phyloP scores from a whole-genome alignment of 352 stramenopile genomes.

The Halophytophthora batemanensis region DNA sequence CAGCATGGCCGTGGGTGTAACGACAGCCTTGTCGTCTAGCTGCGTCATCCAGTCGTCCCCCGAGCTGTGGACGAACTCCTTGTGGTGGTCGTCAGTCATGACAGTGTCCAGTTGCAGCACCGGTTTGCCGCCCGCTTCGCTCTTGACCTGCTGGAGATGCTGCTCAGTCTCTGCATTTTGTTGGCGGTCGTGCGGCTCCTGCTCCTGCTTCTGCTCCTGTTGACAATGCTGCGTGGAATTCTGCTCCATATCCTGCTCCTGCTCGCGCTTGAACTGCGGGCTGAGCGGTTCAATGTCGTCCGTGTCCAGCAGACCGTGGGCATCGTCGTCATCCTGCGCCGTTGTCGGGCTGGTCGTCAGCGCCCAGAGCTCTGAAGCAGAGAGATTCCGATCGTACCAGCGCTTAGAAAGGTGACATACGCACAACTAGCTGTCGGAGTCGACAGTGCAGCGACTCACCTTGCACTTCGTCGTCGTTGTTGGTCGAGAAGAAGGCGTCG shows the following conservation, averaged over 20 bases:
- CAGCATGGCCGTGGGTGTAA: slow-evolving; percentile 24
- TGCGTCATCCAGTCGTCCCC: slow-evolving; percentile 9
- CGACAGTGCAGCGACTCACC: slow-evolving; percentile 10
- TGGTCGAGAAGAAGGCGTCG: slow-evolving; percentile 28
- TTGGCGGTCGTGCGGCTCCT: slow-evolving; percentile 1
- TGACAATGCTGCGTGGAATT: too few species aligned
- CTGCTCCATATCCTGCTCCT: too few species aligned
- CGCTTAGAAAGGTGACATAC: neutral
- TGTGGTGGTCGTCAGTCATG: slow-evolving; percentile 13
- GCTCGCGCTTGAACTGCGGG: slow-evolving; percentile 21
- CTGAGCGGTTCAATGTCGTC: slow-evolving; percentile 27
- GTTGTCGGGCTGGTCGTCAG: slow-evolving; percentile 9
- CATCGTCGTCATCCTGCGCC: slow-evolving; percentile 19
- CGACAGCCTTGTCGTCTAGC: slow-evolving; percentile 17
- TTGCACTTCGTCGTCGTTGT: slow-evolving; percentile 28
- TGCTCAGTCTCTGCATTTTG: neutral
- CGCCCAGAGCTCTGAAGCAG: slow-evolving; percentile 21
- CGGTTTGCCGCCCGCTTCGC: slow-evolving; percentile 6
- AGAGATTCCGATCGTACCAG: neutral
- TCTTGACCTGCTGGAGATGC: slow-evolving; percentile 16
- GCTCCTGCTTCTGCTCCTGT: too few species aligned
- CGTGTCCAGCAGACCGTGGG: slow-evolving; percentile 22
- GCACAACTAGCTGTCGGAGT: neutral
- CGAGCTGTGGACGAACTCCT: neutral
- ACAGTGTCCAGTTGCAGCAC: slow-evolving; percentile 23